phyloP scores from a whole-genome alignment of 1,284 basidiomycete genomes.

The Puccinia horiana region DNA sequence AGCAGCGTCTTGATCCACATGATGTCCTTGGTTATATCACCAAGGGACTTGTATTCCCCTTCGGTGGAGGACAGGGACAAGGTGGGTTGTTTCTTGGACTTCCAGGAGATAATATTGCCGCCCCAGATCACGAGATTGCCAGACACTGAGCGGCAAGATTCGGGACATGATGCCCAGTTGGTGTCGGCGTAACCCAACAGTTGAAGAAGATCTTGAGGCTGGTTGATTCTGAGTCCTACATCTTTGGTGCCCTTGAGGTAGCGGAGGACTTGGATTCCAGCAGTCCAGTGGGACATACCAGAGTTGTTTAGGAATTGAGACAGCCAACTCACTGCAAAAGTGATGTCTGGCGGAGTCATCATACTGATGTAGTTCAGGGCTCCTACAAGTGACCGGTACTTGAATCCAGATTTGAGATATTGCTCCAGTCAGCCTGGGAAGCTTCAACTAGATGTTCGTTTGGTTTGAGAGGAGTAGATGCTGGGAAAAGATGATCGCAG shows the following conservation, averaged over 20 bases:
- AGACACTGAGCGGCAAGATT: constrained; percentile 58
- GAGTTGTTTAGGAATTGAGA: not conserved
- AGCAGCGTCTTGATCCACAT: constrained; percentile 57
- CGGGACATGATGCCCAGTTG: constrained; percentile 59
- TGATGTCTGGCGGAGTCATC: not conserved
- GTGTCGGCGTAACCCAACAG: constrained; percentile 62
- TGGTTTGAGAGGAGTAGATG: not conserved
- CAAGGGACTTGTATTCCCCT: constrained; percentile 62
- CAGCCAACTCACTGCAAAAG: not conserved
- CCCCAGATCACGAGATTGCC: constrained; percentile 61
- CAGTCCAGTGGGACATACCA: not conserved
- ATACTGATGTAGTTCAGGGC: no score
- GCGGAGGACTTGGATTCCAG: not conserved
- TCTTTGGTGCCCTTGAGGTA: constrained; percentile 49
- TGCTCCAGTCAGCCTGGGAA: not conserved
- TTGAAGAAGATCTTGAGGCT: not conserved
- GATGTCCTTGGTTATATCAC: constrained; percentile 62
- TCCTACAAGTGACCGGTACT: not conserved
- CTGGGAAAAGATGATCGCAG: not conserved
- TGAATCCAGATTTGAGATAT: not conserved
- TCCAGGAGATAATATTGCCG: no score
- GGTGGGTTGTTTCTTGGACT: constrained; percentile 59
- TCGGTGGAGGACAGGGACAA: constrained; percentile 60
- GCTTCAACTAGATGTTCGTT: not conserved
- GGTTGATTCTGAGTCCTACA: constrained; percentile 57